phyloP scores from a whole-genome alignment of 208 protist genomes.

The Trypanosoma caninum region DNA sequence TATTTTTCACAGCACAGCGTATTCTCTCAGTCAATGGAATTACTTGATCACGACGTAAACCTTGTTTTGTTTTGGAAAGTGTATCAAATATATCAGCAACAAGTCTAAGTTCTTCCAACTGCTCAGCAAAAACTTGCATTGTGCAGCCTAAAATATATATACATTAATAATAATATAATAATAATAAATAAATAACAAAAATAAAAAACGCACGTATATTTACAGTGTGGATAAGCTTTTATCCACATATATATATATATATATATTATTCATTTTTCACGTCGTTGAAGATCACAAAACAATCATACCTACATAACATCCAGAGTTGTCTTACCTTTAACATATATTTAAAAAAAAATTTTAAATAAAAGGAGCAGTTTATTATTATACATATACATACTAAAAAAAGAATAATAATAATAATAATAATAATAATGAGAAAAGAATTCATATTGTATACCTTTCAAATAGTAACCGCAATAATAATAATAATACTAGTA shows the following conservation, averaged over 20 bases:
- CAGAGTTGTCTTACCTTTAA: not conserved
- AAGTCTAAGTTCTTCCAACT: slow-evolving; percentile 48
- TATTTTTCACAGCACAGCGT: slow-evolving; percentile 22
- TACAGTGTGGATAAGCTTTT: too few relatives aligned
- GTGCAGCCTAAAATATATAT: slow-evolving; percentile 22
- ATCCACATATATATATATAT: too few relatives aligned
- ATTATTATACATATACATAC: slow-evolving; percentile 17
- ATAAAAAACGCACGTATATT: too few relatives aligned
- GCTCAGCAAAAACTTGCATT: slow-evolving; percentile 12
- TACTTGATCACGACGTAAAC: slow-evolving; percentile 41
- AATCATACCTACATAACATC: too few relatives aligned
- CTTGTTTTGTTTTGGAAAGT: slow-evolving; percentile 27
- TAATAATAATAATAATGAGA: not conserved
- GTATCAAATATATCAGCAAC: slow-evolving; percentile 60
- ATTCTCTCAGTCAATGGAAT: slow-evolving; percentile 37
- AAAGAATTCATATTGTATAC: too few relatives aligned
- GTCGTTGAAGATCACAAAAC: too few relatives aligned
- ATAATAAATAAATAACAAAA: too few relatives aligned
- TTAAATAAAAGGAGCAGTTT: not conserved
- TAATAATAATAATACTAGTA: slow-evolving; percentile 6
- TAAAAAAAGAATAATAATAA: not conserved
- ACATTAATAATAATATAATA: too few relatives aligned
- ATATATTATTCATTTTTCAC: too few relatives aligned
- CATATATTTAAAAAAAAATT: not conserved
- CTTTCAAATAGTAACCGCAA: too few relatives aligned